These are phyloP conservation scores for Mucor indicus DNA, from an alignment of 371 early-diverging fungal genomes.

Conservation along the genomic window DNA sequence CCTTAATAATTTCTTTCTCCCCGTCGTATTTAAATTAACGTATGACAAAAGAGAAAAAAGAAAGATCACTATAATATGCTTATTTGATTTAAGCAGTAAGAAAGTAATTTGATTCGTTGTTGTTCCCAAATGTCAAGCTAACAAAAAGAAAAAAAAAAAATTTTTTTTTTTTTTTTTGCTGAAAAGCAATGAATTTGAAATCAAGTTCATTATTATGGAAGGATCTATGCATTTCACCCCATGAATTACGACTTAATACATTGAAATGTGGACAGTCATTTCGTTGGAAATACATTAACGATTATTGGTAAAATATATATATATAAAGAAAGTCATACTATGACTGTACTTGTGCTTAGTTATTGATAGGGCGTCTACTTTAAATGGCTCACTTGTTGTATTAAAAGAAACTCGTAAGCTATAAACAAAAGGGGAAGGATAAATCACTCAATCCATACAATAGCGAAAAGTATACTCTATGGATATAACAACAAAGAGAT, in stretches of 20 bases:
- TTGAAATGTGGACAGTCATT: conserved; percentile 89
- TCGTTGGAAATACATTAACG: conserved; percentile 67
- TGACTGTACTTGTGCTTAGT: conserved; percentile 1
- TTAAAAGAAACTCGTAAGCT: conserved; percentile 24
- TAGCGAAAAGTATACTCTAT: conserved; percentile 18
- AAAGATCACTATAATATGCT: too few relatives aligned
- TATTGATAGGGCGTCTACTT: conserved; percentile 15
- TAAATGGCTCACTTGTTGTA: conserved; percentile 22
- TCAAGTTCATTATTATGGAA: conserved; percentile 44
- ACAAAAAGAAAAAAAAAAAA: too few relatives aligned
- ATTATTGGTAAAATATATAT: conserved; percentile 24
- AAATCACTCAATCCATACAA: not conserved
- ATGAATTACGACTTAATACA: conserved; percentile 76
- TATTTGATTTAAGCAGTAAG: too few relatives aligned
- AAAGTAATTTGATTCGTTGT: too few relatives aligned
- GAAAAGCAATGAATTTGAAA: conserved; percentile 1
- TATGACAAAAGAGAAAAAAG: too few relatives aligned
- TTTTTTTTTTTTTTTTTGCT: not conserved
- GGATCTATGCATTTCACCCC: conserved; percentile 55
- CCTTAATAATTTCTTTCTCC: too few relatives aligned
- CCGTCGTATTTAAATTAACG: too few relatives aligned
- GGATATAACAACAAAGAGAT: conserved; percentile 8
- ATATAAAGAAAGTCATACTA: conserved; percentile 3
- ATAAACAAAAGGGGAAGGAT: not conserved
- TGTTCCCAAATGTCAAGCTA: too few relatives aligned